Base-by-base conservation (phyloP, 768 basidiomycete genomes). In the Lentinula lateritia region DNA sequence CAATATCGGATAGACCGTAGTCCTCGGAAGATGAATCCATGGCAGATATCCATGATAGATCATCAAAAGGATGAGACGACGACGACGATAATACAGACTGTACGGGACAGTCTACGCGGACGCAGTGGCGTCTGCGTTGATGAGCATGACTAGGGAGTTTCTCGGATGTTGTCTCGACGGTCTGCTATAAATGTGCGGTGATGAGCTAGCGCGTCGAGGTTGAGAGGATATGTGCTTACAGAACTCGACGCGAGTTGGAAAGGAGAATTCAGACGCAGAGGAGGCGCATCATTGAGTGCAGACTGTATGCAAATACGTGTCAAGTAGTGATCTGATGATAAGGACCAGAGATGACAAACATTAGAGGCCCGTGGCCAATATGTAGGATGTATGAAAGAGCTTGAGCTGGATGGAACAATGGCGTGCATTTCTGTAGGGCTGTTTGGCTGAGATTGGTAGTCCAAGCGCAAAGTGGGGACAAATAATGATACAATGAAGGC, bases 11-110 rank as follows among this genome's bases (percentile, higher is more conserved):
- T 16, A 73, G 73, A 66, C 77, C 74, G 66, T 75, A 60, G 61
- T 67, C 65, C 57, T 80, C 76, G 13, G 80, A 75, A 6, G 80
- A 63, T 56, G 72, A 62, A 56, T 89, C 83, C 54, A 89, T 73
- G 7, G 82, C 77, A 28, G 85, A 77, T 57, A 87, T 85, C 87
- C 88, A 90, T 4, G 88, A 85, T 9, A 90, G 79, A 32, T 78
- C 75, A 73, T 89, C 88, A 68, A 89, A 87, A 46, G 75, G 65
- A 42, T 60, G 39, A 50, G 76, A 65, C n/a, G 55, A 45, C 20
- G 55, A 56, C 5, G 55, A 56, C 3, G 55, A 56, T 41, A 69
- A 61, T 1, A 74, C 70, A 42, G 75, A 65, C 45, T 78, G 74
- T 61, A 77, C 59, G 34, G 72, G 72, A 45, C 74, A 78, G 63